Conservation (phyloP, 75 land plant species). For the Picea sitchensis region DNA sequence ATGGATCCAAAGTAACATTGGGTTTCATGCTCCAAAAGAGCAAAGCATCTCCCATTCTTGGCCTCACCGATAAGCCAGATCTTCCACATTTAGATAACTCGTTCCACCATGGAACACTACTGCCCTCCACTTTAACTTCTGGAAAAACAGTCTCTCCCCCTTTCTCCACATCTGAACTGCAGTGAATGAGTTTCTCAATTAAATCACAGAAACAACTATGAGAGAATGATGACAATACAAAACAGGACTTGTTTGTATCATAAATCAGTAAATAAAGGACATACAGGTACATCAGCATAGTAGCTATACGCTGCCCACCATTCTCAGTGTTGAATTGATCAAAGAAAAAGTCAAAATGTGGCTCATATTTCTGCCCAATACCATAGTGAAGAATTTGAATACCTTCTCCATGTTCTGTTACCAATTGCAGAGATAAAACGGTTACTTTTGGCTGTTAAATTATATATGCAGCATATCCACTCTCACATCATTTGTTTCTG, state of each 20-base stretch:
- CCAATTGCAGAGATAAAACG: background rate
- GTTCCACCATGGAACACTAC: slow-evolving; percentile 26
- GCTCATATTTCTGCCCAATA: slow-evolving; percentile 81
- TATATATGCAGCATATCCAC: background rate
- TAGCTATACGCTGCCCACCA: slow-evolving; percentile 83
- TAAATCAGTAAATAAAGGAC: slow-evolving; percentile 6
- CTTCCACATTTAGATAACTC: slow-evolving; percentile 60
- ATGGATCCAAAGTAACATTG: slow-evolving; percentile 48
- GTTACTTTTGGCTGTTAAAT: background rate
- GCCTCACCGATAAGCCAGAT: slow-evolving; percentile 54
- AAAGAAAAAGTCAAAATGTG: slow-evolving; percentile 72
- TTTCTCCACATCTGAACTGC: slow-evolving; percentile 76
- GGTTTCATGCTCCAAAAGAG: slow-evolving; percentile 76
- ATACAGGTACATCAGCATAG: slow-evolving; percentile 81
- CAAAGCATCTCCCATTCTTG: slow-evolving; percentile 62
- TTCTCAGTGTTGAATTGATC: slow-evolving; percentile 61
- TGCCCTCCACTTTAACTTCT: slow-evolving; percentile 32
- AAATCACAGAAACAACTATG: background rate
- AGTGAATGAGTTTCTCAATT: background rate
- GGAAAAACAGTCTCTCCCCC: slow-evolving; percentile 77
- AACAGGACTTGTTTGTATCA: background rate
- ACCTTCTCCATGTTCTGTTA: slow-evolving; percentile 81
- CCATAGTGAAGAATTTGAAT: slow-evolving; percentile 82
- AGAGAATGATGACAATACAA: background rate
- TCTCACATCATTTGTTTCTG: background rate